Evolutionary conservation across 441 rosid species (phyloP), one percentile per base, ranked within the genome.

Genomic region (Daphne laureola): DNA sequence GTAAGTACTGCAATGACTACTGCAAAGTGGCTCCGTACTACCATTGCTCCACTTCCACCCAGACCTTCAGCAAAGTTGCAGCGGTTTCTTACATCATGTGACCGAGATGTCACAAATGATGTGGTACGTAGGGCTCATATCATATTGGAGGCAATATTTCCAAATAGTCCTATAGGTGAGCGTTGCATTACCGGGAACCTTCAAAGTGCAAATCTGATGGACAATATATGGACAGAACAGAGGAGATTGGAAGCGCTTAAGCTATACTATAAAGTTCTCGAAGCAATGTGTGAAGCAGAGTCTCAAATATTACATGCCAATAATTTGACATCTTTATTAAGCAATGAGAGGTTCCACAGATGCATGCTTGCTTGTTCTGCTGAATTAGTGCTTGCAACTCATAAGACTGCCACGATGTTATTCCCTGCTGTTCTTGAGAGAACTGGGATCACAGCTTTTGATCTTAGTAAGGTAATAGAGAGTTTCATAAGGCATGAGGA

Each of bases 301-400:
- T 81, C 87, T 21, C 97, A 85, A 73, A 64, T 85, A 54, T 57
- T 93, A 63, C 95, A 82, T 72, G 83, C 86, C 40, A 73, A 54
- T 52, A 93, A 93, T 73, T 74, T 93, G 74, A 85, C 95, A 65
- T 79, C 96, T 54, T 72, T 94, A 53, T 77, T 94, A 72, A 87
- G 95, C 54, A 94, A 90, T 45, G 99, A 94, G 76, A 87, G 96
- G 81, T 94, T 93, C 75, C 96, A 93, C 56, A 85, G 99, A 69
- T 93, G 99, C 59, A 90, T 90, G 97, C 94, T 94, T 53, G 95
- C 99, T 17, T 94, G 99, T 66, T 87, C 99, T 13, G 95, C 99
- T 54, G 99, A 94, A 70, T 69, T 94, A 49, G 97, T 94, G 61
- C 72, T 94, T 47, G 95, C 99, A 17, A 87, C 97, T 5, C 95